phyloP scores from a whole-genome alignment of 805 yeast species.

The Sungouiozyma intestinalis region DNA sequence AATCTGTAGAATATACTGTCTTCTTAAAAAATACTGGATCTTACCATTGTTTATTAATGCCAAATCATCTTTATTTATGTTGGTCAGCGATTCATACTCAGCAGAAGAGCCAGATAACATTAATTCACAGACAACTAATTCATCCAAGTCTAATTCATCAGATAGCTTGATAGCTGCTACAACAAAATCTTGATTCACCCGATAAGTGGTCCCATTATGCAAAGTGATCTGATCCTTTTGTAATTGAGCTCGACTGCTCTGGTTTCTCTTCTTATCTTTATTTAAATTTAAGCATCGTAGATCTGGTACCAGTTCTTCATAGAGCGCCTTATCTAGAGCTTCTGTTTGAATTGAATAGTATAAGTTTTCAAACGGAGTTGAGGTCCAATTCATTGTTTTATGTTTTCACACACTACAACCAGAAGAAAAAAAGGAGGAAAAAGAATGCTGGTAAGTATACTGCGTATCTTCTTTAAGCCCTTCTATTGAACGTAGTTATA shows the following conservation, averaged over 20 bases:
- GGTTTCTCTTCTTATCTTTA: constrained; percentile 33
- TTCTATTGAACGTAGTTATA: too few species aligned
- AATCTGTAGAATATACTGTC: constrained; percentile 64
- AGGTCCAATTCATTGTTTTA: constrained; percentile 19
- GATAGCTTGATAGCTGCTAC: constrained; percentile 47
- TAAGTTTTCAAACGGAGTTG: constrained; percentile 32
- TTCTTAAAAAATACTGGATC: constrained; percentile 56
- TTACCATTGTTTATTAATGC: constrained; percentile 49
- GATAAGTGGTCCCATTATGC: constrained; percentile 38
- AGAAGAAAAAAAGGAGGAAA: neutral
- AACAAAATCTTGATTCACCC: constrained; percentile 56
- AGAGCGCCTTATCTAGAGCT: constrained; percentile 15
- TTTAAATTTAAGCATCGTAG: constrained; percentile 33
- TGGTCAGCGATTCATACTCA: constrained; percentile 4
- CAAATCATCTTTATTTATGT: constrained; percentile 8
- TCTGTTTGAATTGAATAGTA: constrained; percentile 36
- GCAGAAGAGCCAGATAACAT: constrained; percentile 32
- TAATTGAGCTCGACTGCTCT: constrained; percentile 36
- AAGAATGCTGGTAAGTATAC: neutral
- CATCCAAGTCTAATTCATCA: constrained; percentile 67
- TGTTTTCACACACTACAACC: neutral
- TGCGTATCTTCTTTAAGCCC: too few species aligned
- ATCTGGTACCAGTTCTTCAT: constrained; percentile 35
- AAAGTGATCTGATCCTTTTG: constrained; percentile 40
- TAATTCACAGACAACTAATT: constrained; percentile 61